Conservation (phyloP, 108 stramenopile genomes). For the Cyclostephanos invisitatus region DNA sequence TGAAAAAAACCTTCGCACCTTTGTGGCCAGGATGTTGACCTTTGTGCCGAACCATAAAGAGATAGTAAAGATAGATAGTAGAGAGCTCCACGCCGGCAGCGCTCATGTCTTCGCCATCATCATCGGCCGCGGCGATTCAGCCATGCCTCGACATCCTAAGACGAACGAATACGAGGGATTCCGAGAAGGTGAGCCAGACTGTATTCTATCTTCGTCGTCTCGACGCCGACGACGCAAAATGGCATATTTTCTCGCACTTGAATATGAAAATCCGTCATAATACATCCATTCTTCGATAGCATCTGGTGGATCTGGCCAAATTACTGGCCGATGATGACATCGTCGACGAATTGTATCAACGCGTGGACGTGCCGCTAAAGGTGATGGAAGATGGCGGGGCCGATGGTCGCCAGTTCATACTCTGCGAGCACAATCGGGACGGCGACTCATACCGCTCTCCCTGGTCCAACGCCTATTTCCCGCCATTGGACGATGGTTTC, state of each 20-base stretch:
- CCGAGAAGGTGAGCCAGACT: constrained; percentile 1
- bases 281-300: not conserved
- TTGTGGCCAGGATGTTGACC: too few relatives aligned
- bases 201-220: not conserved
- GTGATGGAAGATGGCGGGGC: constrained; percentile 1
- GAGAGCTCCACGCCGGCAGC: too few relatives aligned
- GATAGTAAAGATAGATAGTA: too few relatives aligned
- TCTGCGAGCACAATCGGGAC: constrained; percentile 51
- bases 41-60: too few relatives aligned
- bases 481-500: constrained; percentile 27
- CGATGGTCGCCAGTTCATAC: constrained; percentile 40
- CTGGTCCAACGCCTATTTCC: constrained; percentile 58
- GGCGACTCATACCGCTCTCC: constrained; percentile 57
- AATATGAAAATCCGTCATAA: not conserved
- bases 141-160: not conserved
- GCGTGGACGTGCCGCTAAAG: not conserved
- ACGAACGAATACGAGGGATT: not conserved
- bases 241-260: not conserved
- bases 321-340: not conserved
- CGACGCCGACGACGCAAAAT: not conserved
- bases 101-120: not conserved
- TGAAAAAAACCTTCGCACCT: too few relatives aligned
- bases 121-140: not conserved
- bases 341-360: constrained; percentile 2
- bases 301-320: not conserved